These are phyloP conservation scores for Bidens hawaiensis DNA, from an alignment of 140 eudicot species.

Conservation along the genomic window DNA sequence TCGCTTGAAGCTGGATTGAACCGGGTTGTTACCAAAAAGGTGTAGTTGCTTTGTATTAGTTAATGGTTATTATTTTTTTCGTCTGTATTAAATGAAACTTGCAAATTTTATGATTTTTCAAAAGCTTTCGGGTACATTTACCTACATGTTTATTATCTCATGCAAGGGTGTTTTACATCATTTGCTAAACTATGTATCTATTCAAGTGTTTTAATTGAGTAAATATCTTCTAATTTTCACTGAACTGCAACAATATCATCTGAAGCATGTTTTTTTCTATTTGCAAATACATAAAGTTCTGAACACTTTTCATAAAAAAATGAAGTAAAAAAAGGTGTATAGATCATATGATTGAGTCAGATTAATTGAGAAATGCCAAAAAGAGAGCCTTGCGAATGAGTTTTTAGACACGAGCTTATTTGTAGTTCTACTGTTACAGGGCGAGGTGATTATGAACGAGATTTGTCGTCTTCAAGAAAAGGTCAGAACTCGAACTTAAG, in stretches of 20 bases:
- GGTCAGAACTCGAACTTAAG: conserved; percentile 42
- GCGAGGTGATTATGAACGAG: conserved; percentile 66
- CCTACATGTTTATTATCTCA: neutral
- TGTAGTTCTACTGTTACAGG: conserved; percentile 37
- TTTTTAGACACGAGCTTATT: neutral
- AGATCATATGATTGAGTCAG: too few relatives aligned
- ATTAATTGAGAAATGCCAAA: neutral
- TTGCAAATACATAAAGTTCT: neutral
- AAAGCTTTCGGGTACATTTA: neutral
- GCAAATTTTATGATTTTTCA: neutral
- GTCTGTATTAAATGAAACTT: neutral
- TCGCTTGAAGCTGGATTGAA: conserved; percentile 75
- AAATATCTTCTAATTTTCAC: neutral
- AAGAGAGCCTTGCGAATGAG: neutral
- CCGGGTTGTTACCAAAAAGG: conserved; percentile 83
- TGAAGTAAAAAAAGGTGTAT: neutral
- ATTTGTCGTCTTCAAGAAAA: conserved; percentile 68
- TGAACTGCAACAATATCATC: conserved; percentile 4
- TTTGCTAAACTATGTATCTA: neutral
- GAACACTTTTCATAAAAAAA: neutral
- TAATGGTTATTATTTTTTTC: neutral
- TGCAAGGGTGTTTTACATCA: neutral
- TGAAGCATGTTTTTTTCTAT: neutral
- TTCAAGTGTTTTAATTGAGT: conserved; percentile 1
- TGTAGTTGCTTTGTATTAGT: conserved; percentile 16